Evolutionary conservation across 2,329 filamentous ascomycete species (phyloP).

Genomic region (Ceratocystis alfenasii): DNA sequence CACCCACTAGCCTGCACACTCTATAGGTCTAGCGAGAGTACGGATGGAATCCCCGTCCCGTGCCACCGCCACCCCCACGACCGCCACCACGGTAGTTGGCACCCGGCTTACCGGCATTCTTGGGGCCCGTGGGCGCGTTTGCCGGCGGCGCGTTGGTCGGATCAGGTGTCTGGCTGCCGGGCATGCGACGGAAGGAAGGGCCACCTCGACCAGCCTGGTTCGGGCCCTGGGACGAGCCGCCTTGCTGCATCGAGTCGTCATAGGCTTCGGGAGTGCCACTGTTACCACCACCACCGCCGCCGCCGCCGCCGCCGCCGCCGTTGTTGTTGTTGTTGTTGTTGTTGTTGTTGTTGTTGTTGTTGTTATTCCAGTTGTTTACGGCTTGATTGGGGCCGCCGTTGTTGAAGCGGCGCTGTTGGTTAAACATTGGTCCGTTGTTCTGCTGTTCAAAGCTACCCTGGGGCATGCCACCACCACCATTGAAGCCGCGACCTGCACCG

Average conservation of each 20-base stretch:
- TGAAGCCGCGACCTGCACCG: slow-evolving; percentile 35
- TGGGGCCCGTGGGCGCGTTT: slow-evolving; percentile 78
- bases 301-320: slow-evolving; percentile 24
- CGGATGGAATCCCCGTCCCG: slow-evolving; percentile 65
- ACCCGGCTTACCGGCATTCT: slow-evolving; percentile 83
- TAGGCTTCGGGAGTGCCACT: slow-evolving; percentile 24
- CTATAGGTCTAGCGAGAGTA: slow-evolving; percentile 38
- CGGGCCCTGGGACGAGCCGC: slow-evolving; percentile 38
- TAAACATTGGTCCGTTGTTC: slow-evolving; percentile 16
- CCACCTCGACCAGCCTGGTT: slow-evolving; percentile 29
- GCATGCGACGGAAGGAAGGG: slow-evolving; percentile 25
- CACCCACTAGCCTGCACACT: neutral
- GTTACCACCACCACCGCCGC: slow-evolving; percentile 25
- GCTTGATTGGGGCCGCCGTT: slow-evolving; percentile 25
- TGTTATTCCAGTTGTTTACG: slow-evolving; percentile 12
- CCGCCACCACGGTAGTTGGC: slow-evolving; percentile 90
- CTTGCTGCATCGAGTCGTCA: slow-evolving; percentile 26
- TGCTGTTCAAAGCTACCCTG: slow-evolving; percentile 17
- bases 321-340: slow-evolving; percentile 26
- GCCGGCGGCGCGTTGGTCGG: slow-evolving; percentile 39
- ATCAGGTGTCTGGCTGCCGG: slow-evolving; percentile 33
- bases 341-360: slow-evolving; percentile 25
- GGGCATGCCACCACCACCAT: slow-evolving; percentile 23
- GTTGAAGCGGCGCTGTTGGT: slow-evolving; percentile 22
- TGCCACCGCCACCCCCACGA: slow-evolving; percentile 39